Percentiles rank a stretch among this genome's conserved stretches.
Evolutionary conservation across 176 grass and related monocot species (phyloP).

Genomic region (Oryza punctata): DNA sequence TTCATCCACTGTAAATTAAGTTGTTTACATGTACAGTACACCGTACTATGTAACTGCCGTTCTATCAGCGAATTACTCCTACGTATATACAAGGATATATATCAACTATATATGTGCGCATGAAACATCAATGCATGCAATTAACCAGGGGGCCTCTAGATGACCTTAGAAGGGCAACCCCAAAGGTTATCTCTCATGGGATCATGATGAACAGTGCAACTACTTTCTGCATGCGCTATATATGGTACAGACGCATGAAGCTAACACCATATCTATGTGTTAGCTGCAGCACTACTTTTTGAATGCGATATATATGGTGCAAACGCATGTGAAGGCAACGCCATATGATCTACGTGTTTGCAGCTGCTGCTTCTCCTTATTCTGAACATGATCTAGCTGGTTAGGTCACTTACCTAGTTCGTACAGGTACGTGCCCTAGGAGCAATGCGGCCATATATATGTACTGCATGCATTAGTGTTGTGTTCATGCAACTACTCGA

Average conservation of each 20-base stretch:
- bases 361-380: background rate
- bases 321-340: background rate
- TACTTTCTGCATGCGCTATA: background rate
- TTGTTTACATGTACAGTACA: background rate
- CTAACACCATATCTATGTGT: background rate
- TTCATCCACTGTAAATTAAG: background rate
- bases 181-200: too few species aligned
- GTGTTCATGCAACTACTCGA: conserved; percentile 25
- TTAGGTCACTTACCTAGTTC: conserved; percentile 1
- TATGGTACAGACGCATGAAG: background rate
- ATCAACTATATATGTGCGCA: background rate
- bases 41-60: background rate
- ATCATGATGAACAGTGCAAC: too few species aligned
- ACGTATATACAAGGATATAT: background rate
- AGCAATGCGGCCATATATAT: conserved; percentile 25
- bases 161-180: too few species aligned
- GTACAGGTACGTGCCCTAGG: conserved; percentile 30
- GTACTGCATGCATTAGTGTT: conserved; percentile 28
- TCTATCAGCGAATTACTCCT: background rate
- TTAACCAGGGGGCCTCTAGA: background rate
- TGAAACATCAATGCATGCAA: background rate
- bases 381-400: background rate
- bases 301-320: background rate
- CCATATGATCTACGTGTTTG: background rate
- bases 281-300: background rate